phyloP scores from a whole-genome alignment of 164 flowering plant species.

The Vitis riparia region DNA sequence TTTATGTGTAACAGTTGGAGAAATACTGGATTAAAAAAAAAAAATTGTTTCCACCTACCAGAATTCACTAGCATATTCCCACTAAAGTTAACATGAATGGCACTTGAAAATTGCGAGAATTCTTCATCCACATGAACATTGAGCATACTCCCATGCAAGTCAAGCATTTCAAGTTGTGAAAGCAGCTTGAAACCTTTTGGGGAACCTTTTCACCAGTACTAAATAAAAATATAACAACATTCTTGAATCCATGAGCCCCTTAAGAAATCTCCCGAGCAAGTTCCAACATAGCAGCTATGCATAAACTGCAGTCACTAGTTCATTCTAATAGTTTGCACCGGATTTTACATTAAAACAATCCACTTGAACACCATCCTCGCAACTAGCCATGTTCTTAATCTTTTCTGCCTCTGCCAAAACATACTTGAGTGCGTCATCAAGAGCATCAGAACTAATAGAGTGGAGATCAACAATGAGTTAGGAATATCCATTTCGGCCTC shows the following conservation, averaged over 20 bases:
- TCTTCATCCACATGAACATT: constrained; percentile 61
- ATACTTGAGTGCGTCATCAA: constrained; percentile 79
- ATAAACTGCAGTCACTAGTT: constrained; percentile 96
- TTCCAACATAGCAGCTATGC: constrained; percentile 92
- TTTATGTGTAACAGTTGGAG: constrained; percentile 75
- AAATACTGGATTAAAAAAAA: constrained; percentile 48
- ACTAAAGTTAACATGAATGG: constrained; percentile 79
- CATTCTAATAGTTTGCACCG: constrained; percentile 86
- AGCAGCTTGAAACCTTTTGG: constrained; percentile 72
- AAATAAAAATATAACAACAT: constrained; percentile 77
- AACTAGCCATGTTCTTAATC: constrained; percentile 72
- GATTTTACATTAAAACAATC: constrained; percentile 67
- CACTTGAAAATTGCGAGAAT: constrained; percentile 59
- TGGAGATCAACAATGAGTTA: constrained; percentile 54
- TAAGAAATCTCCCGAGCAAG: constrained; percentile 93
- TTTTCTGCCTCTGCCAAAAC: constrained; percentile 57
- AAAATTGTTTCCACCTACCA: constrained; percentile 27
- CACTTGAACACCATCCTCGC: constrained; percentile 92
- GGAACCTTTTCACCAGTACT: constrained; percentile 89
- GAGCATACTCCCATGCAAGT: constrained; percentile 77
- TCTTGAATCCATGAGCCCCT: constrained; percentile 92
- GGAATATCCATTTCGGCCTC: no score
- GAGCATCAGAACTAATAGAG: constrained; percentile 83
- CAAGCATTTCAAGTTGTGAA: constrained; percentile 60
- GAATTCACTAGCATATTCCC: constrained; percentile 62